These are phyloP conservation scores for Aureobasidium sp. DNA, from an alignment of 2,329 filamentous ascomycete species.

Conservation along the genomic window DNA sequence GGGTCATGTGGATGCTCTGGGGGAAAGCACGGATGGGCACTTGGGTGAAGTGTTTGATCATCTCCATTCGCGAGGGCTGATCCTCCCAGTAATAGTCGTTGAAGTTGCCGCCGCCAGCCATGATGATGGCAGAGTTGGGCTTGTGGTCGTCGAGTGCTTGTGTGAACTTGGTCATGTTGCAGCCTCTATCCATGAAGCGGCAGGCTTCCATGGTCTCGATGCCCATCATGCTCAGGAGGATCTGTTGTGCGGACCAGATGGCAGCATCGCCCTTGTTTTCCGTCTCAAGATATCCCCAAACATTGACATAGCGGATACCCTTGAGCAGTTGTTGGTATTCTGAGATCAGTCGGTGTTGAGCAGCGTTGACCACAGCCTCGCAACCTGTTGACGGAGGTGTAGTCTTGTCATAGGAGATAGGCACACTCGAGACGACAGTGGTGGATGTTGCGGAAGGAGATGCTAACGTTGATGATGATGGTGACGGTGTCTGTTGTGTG, in stretches of 20 bases:
- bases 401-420: slow-evolving; percentile 6
- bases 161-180: slow-evolving; percentile 12
- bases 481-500: neutral
- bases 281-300: slow-evolving; percentile 13
- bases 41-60: slow-evolving; percentile 12
- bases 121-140: slow-evolving; percentile 6
- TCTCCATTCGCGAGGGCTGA: slow-evolving; percentile 4
- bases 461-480: neutral
- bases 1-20: slow-evolving; percentile 14
- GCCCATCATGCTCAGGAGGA: slow-evolving; percentile 10
- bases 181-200: slow-evolving; percentile 10
- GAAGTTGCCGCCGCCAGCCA: slow-evolving; percentile 15
- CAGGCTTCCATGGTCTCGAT: slow-evolving; percentile 13
- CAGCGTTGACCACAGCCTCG: slow-evolving; percentile 1
- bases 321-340: slow-evolving; percentile 9
- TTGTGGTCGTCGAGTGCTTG: slow-evolving; percentile 8
- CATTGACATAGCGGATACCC: slow-evolving; percentile 13
- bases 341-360: slow-evolving; percentile 2
- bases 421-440: neutral
- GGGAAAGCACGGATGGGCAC: slow-evolving; percentile 9
- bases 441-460: neutral
- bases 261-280: slow-evolving; percentile 14
- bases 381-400: slow-evolving; percentile 9
- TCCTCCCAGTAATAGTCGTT: slow-evolving; percentile 16
- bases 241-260: slow-evolving; percentile 13